Base-by-base conservation (phyloP, 192 early-diverging fungal species). In the Coemansia sp. region DNA sequence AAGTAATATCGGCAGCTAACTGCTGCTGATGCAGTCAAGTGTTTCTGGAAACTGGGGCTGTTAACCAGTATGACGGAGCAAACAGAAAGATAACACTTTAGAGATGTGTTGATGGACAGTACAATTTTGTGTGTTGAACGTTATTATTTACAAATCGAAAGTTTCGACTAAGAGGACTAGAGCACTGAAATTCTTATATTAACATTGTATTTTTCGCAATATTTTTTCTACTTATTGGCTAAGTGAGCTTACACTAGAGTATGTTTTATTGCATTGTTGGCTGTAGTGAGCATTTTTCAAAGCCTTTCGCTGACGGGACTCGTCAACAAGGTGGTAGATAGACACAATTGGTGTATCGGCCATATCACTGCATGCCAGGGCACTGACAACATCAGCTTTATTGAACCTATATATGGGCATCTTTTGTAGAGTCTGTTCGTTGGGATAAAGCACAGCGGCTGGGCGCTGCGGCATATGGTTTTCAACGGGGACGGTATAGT, bases 391-490 rank as follows among this genome's bases (percentile, higher is more conserved):
- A 3, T 48, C 58, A 32, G 74, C 68, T n/a, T 58, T 52, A 10
- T 71, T 55, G 22, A 68, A 75, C 21, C 67, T 58, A 54, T 81
- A 81, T 10, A 62, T 59, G 19, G 59, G 58, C 78, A 81, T 74
- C 54, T 81, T 81, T 27, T 71, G 64, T 21, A 81, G 52, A 16
- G 69, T 56, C 58, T 68, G 56, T 28, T 67, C 65, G 50, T 71
- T 68, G 16, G 78, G 78, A 14, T 67, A 41, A 25, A 71, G 27
- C 50, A 81, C 73, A 0, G 75, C 78, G 4, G 69, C 38, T n/a
- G 76, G 76, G 0, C 87, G 73, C 16, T 71, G 52, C 2, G 89
- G 89, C 23, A 92, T 64, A 68, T 92, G 85, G 62, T 84, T 88
- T 27, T 85, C 78, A 16, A 88, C 78, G 0, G 80, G 84, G 38